Evolutionary conservation across 2,329 filamentous ascomycete genomes (phyloP), one percentile per base, ranked within the genome.

Genomic region (Paecilomyces formosus): DNA sequence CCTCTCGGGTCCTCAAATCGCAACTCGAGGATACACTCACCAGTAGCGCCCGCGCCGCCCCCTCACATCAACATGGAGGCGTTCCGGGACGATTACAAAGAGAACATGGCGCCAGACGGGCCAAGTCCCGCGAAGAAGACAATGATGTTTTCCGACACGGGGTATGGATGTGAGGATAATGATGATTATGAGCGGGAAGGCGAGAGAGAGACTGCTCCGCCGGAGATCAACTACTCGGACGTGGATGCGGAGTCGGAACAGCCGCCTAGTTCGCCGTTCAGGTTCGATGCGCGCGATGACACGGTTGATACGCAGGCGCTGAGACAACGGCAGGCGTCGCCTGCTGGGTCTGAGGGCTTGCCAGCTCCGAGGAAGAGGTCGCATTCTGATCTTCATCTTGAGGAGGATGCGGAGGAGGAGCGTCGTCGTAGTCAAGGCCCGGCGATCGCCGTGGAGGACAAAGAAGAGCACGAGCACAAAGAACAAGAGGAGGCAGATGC

Each of bases 1-100:
- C 66, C 72, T 18, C 68, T 78, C 54, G 72, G 73, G 45, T 65
- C 74, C 26, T 75, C 74, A 52, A 72, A 68, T 61, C 74, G 76
- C 60, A 78, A 78, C 62, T 69, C 69, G 50, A 72, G 75, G 60
- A 66, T 66, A 54, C 66, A 66, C 31, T 74, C 70, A n/a, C 65
- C 66, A 49, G 63, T 60, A 56, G 64, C 61, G 39, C 60, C 60
- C 33, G 60, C 57, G 28, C 57, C 61, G 33, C 58, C 57, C 28
- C 62, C 56, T 31, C 65, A 63, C 22, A 55, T 54, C 30, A 60
- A 45, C 28, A 60, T 62, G 57, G 64, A 63, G 52, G 59, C 62
- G 28, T 62, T 58, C 30, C 30, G 30, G 54, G 64, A 68, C 11
- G 55, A 65, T 31, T 56, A 64, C 21, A 61, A 63, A 51, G 65